Conservation (phyloP, 75 land plant species). For the Azolla pinnata region DNA sequence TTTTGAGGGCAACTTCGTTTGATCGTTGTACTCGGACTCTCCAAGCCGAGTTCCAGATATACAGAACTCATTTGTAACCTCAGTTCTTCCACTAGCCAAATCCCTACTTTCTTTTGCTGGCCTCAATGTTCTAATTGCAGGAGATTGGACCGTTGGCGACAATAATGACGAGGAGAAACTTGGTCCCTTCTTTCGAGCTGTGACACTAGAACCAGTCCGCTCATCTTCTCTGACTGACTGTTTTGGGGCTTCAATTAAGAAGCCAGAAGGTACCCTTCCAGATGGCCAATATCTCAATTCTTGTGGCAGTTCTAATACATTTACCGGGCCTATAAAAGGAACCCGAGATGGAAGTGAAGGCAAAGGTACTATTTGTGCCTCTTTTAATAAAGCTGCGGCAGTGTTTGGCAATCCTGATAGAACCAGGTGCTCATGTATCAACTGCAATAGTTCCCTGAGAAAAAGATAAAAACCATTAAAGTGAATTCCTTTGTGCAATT, state of each 20-base stretch:
- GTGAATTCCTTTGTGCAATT: no score
- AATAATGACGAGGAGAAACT: conserved; percentile 36
- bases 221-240: conserved; percentile 33
- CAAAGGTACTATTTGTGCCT: conserved; percentile 77
- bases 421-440: conserved; percentile 88
- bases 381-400: conserved; percentile 63
- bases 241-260: conserved; percentile 36
- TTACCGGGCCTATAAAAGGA: conserved; percentile 32
- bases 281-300: conserved; percentile 68
- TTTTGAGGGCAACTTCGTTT: conserved; percentile 48
- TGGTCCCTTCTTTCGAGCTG: conserved; percentile 46
- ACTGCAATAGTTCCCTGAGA: conserved; percentile 82
- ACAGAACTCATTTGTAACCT: neutral
- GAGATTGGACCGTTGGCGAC: no score
- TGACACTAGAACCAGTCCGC: no score
- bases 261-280: conserved; percentile 50
- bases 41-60: conserved; percentile 2
- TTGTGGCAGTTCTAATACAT: conserved; percentile 36
- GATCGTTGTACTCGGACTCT: conserved; percentile 12
- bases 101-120: neutral
- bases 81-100: neutral
- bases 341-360: conserved; percentile 45
- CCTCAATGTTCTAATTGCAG: no score
- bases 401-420: conserved; percentile 62
- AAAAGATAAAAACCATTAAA: neutral